phyloP scores from a whole-genome alignment of 768 basidiomycete species.

The Auricularia auricula-judae region DNA sequence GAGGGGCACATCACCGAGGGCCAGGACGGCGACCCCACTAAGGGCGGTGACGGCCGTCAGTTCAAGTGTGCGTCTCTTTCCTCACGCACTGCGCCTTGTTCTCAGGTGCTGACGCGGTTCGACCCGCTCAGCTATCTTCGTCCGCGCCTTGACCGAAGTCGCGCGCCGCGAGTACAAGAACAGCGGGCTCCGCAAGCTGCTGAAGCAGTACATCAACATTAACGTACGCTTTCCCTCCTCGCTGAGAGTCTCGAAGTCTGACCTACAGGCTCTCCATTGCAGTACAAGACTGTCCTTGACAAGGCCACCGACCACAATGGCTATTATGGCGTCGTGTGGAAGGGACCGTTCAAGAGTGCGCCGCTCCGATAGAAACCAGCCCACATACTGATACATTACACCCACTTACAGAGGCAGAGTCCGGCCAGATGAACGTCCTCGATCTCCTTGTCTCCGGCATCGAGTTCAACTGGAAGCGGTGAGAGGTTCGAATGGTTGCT shows the following conservation, averaged over 20 bases:
- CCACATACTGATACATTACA: no score
- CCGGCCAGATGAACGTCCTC: not conserved
- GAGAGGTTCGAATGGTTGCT: not conserved
- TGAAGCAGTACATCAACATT: not conserved
- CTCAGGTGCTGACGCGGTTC: no score
- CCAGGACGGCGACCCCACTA: not conserved
- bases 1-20: conserved; percentile 46
- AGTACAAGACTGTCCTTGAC: not conserved
- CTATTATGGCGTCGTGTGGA: not conserved
- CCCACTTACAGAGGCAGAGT: not conserved
- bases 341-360: not conserved
- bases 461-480: conserved; percentile 2
- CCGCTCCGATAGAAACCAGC: not conserved
- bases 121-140: not conserved
- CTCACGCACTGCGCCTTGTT: no score
- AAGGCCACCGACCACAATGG: not conserved
- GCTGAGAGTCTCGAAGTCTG: not conserved
- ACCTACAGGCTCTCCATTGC: not conserved
- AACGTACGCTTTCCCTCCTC: not conserved
- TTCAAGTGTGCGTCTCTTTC: not conserved
- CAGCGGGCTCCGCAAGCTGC: not conserved
- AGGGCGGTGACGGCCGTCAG: not conserved
- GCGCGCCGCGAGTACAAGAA: not conserved
- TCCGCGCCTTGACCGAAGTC: not conserved
- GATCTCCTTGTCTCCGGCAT: not conserved